Conservation (phyloP, 164 flowering plant genomes). For the Nymphaea colorata region DNA sequence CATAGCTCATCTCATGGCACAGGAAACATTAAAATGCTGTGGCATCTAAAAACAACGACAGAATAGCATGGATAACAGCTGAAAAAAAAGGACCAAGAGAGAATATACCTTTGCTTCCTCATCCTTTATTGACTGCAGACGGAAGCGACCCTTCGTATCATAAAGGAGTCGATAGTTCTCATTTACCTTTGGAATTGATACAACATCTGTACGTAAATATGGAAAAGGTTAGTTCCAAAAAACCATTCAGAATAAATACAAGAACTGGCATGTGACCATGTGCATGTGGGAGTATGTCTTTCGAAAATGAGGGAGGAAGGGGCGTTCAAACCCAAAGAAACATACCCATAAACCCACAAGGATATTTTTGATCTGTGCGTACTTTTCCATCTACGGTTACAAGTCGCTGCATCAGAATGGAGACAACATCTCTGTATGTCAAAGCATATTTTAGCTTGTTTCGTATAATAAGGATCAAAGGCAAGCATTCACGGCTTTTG, state of each 20-base stretch:
- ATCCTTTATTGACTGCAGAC: constrained; percentile 63
- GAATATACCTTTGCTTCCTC: constrained; percentile 66
- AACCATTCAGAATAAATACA: not conserved
- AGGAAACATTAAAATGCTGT: too few relatives aligned
- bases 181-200: constrained; percentile 67
- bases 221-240: not conserved
- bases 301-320: too few relatives aligned
- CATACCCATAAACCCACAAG: constrained; percentile 60
- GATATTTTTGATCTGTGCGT: constrained; percentile 56
- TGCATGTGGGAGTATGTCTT: too few relatives aligned
- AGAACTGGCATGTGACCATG: too few relatives aligned
- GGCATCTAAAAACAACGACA: too few relatives aligned
- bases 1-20: too few relatives aligned
- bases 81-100: not conserved
- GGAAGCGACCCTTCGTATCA: constrained; percentile 81
- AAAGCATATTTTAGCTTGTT: constrained; percentile 53
- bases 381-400: constrained; percentile 49
- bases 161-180: constrained; percentile 84
- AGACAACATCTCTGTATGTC: constrained; percentile 42
- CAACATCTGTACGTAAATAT: constrained; percentile 35
- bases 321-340: not conserved
- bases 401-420: constrained; percentile 53
- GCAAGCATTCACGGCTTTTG: constrained; percentile 54
- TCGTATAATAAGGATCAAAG: constrained; percentile 38
- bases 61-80: not conserved